A percentile compares a stretch with the other conserved stretches of the same genome.
These are phyloP conservation scores for Cenococcum geophilum DNA, from an alignment of 495 filamentous ascomycete species.

Conservation along the genomic window DNA sequence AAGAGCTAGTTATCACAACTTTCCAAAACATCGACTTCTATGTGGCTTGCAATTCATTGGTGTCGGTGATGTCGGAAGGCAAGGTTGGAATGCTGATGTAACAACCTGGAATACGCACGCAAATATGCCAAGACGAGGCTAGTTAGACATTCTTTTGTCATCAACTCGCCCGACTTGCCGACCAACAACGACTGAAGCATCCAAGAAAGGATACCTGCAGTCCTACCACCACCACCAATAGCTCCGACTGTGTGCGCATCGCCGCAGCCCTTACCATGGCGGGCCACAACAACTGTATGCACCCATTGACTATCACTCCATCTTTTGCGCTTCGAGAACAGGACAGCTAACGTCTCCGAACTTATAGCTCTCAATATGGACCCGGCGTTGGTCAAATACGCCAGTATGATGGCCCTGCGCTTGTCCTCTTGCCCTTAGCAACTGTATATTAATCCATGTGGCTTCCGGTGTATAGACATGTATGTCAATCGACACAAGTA, in stretches of 20 bases:
- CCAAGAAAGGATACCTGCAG: background rate
- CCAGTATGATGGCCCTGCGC: conserved; percentile 36
- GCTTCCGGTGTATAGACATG: conserved; percentile 56
- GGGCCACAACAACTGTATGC: conserved; percentile 30
- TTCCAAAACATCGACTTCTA: no score
- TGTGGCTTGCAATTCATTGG: no score
- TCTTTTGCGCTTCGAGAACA: background rate
- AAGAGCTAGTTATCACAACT: no score
- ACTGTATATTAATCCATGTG: background rate
- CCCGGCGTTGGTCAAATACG: conserved; percentile 41
- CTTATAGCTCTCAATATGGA: conserved; percentile 37
- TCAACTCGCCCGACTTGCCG: background rate
- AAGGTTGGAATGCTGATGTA: no score
- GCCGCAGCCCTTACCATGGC: conserved; percentile 25
- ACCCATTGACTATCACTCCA: background rate
- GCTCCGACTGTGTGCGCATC: background rate
- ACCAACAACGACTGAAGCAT: background rate
- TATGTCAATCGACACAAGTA: conserved; percentile 81
- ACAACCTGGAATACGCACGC: no score
- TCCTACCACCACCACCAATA: background rate
- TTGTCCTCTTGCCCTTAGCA: background rate
- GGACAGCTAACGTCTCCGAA: conserved; percentile 16
- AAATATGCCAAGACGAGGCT: no score
- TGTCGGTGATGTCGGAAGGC: no score
- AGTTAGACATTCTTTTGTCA: no score